phyloP scores from a whole-genome alignment of 2,329 filamentous ascomycete genomes.

The Ophiostoma fasciatum region DNA sequence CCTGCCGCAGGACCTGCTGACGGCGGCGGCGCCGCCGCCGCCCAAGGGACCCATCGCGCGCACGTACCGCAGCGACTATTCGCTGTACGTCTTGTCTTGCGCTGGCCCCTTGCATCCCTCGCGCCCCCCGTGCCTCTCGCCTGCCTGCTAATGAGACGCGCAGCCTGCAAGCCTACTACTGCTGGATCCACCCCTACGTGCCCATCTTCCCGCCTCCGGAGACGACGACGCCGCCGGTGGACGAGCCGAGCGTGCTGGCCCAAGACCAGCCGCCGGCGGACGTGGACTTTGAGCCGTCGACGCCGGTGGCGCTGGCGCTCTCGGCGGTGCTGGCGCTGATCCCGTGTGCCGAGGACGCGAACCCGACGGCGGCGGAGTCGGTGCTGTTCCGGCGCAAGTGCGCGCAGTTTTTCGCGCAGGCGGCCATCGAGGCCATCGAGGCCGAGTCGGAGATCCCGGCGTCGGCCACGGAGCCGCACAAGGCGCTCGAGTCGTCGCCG shows the following conservation, averaged over 20 bases:
- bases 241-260: slow-evolving; percentile 19
- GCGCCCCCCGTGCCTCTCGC: no score
- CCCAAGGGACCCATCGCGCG: no score
- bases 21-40: slow-evolving; percentile 13
- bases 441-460: slow-evolving; percentile 31
- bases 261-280: slow-evolving; percentile 22
- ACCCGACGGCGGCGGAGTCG: slow-evolving; percentile 23
- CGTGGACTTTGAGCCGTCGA: slow-evolving; percentile 23
- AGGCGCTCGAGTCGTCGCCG: slow-evolving; percentile 23
- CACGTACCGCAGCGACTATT: slow-evolving; percentile 25
- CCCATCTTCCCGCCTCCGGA: slow-evolving; percentile 32
- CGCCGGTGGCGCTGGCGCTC: slow-evolving; percentile 30
- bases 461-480: slow-evolving; percentile 27
- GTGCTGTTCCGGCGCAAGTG: slow-evolving; percentile 29
- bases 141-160: background rate
- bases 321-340: slow-evolving; percentile 33
- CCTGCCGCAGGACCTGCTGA: slow-evolving; percentile 9
- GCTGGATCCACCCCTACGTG: slow-evolving; percentile 35
- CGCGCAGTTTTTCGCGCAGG: slow-evolving; percentile 32
- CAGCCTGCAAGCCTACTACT: slow-evolving; percentile 33
- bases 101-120: no score
- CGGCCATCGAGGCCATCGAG: slow-evolving; percentile 32
- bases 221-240: slow-evolving; percentile 15
- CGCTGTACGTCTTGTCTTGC: slow-evolving; percentile 21
- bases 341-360: slow-evolving; percentile 26